A percentile compares a stretch with the other conserved stretches of the same genome.
phyloP scores from a whole-genome alignment of 805 yeast genomes.

The Teunomyces atbi region DNA sequence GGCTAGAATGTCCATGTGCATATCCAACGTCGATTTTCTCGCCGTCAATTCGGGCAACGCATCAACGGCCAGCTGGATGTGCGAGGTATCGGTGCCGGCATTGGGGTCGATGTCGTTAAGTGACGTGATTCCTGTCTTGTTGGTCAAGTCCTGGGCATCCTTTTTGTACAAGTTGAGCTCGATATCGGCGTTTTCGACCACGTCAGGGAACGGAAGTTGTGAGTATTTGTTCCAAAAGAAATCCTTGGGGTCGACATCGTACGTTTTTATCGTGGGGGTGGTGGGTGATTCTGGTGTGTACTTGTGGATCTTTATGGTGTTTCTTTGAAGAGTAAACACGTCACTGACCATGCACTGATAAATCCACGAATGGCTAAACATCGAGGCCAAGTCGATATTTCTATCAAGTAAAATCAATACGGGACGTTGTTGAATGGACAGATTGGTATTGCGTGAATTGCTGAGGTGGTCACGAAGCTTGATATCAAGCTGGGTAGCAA shows the following conservation, averaged over 20 bases:
- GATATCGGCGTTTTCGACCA: slow-evolving; percentile 92
- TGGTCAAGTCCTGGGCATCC: slow-evolving; percentile 85
- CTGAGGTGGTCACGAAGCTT: slow-evolving; percentile 82
- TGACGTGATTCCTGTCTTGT: slow-evolving; percentile 68
- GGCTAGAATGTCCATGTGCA: slow-evolving; percentile 95
- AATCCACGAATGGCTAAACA: slow-evolving; percentile 97
- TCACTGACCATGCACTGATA: slow-evolving; percentile 96
- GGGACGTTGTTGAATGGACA: slow-evolving; percentile 50
- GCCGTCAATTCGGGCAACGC: slow-evolving; percentile 90
- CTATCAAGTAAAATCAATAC: slow-evolving; percentile 85
- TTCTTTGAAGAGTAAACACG: slow-evolving; percentile 77
- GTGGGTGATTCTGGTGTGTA: slow-evolving; percentile 26
- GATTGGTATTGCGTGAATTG: slow-evolving; percentile 48
- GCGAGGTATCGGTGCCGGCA: slow-evolving; percentile 55
- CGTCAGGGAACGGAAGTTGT: slow-evolving; percentile 93
- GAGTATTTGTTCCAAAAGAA: slow-evolving; percentile 88
- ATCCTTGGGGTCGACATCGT: slow-evolving; percentile 90
- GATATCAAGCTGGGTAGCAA: slow-evolving; percentile 82
- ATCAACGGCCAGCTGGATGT: slow-evolving; percentile 83
- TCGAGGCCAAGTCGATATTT: slow-evolving; percentile 83
- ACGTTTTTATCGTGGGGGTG: slow-evolving; percentile 48
- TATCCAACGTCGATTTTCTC: slow-evolving; percentile 83
- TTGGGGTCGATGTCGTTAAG: slow-evolving; percentile 71
- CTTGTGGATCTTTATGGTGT: slow-evolving; percentile 66
- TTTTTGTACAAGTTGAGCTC: slow-evolving; percentile 78